These are phyloP conservation scores for Scenedesmus sp. DNA, from an alignment of 163 green algal species.

Conservation along the genomic window DNA sequence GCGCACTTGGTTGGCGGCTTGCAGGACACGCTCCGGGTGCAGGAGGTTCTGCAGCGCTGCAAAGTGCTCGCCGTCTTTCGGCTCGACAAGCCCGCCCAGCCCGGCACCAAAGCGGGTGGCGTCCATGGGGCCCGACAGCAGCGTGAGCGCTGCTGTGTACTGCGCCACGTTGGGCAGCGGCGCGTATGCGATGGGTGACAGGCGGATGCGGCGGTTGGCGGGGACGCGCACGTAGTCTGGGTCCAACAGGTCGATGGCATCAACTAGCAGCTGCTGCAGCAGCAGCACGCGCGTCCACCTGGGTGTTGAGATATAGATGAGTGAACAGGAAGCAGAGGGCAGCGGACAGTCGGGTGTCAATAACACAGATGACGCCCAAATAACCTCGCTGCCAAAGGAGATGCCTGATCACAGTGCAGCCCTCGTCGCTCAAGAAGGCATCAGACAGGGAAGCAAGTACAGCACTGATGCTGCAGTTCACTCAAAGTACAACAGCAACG, in stretches of 20 bases:
- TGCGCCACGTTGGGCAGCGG: constrained; percentile 60
- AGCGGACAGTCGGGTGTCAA: background rate
- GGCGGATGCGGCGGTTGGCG: constrained; percentile 56
- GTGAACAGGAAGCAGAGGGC: background rate
- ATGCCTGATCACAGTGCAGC: background rate
- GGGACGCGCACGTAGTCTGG: constrained; percentile 65
- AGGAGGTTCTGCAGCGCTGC: constrained; percentile 46
- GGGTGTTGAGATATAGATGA: background rate
- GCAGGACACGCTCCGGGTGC: constrained; percentile 37
- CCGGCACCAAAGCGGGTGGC: background rate
- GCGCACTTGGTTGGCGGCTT: constrained; percentile 32
- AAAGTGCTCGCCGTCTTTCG: constrained; percentile 29
- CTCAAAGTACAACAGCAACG: too few species aligned
- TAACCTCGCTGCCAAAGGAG: too few species aligned
- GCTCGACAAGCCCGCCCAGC: background rate
- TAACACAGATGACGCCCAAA: too few species aligned
- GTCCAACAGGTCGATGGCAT: constrained; percentile 80
- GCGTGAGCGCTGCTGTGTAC: constrained; percentile 43
- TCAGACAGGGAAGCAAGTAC: too few species aligned
- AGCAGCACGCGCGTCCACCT: constrained; percentile 79
- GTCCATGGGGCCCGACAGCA: constrained; percentile 40
- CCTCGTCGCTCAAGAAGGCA: background rate
- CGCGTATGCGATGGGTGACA: constrained; percentile 61
- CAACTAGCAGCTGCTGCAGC: constrained; percentile 82
- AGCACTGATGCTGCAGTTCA: too few species aligned